phyloP scores from a whole-genome alignment of 2,329 filamentous ascomycete genomes.

The Fusarium udum region DNA sequence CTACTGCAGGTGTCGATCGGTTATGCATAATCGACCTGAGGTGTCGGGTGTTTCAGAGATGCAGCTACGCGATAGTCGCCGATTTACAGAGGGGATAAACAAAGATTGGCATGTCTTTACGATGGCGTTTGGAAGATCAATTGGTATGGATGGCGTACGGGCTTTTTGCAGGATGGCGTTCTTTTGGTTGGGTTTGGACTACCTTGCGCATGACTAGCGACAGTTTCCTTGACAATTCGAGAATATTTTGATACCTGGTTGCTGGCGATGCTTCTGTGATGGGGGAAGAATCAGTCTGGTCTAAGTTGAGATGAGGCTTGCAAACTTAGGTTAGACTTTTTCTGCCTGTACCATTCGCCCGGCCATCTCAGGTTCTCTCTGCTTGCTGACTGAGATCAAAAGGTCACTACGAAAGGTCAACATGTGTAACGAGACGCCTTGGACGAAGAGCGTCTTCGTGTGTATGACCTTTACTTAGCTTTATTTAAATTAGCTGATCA shows the following conservation, averaged over 20 bases:
- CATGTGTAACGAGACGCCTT: not conserved
- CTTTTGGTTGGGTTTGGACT: not conserved
- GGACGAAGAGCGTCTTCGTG: not conserved
- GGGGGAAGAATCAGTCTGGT: too few species aligned
- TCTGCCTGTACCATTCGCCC: rapidly evolving
- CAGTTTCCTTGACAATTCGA: conserved; percentile 9
- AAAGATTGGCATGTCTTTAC: conserved; percentile 8
- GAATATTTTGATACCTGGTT: not conserved
- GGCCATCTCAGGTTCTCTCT: not conserved
- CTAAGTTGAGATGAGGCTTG: not conserved
- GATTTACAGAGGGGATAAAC: not conserved
- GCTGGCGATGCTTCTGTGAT: not conserved
- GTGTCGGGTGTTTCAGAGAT: conserved; percentile 8
- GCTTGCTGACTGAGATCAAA: not conserved
- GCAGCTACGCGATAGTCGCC: not conserved
- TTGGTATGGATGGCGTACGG: conserved; percentile 11
- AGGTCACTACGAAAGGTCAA: too few species aligned
- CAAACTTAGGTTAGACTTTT: not conserved
- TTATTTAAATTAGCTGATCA: rapidly evolving
- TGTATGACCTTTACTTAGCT: too few species aligned
- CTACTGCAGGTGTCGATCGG: conserved; percentile 30
- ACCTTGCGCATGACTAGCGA: conserved; percentile 12
- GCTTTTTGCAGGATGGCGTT: conserved; percentile 13
- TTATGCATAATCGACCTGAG: conserved; percentile 8
- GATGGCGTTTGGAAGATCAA: conserved; percentile 12